These are phyloP conservation scores for Lindgomyces ingoldianus DNA, from an alignment of 495 filamentous ascomycete species.

Conservation along the genomic window DNA sequence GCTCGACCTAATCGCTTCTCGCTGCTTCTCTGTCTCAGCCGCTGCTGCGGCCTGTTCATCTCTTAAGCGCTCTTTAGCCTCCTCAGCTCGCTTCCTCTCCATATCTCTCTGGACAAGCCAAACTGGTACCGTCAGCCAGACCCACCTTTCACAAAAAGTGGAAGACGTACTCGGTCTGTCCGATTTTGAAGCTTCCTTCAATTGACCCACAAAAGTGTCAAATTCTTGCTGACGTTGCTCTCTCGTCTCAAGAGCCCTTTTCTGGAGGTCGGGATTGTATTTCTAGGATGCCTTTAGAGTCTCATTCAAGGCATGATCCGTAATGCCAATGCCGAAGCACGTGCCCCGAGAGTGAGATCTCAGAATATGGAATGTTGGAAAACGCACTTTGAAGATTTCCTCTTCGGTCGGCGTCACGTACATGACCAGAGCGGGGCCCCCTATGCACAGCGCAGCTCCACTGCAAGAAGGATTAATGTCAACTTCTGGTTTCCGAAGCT, in stretches of 20 bases:
- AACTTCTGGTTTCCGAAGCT: slow-evolving; percentile 13
- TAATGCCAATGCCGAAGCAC: neutral
- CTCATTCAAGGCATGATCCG: slow-evolving; percentile 1
- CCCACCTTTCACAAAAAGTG: neutral
- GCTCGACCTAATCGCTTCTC: slow-evolving; percentile 57
- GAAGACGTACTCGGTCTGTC: slow-evolving; percentile 72
- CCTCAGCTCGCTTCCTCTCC: slow-evolving; percentile 52
- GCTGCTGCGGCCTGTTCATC: slow-evolving; percentile 36
- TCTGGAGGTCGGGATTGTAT: slow-evolving; percentile 92
- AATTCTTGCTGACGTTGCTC: slow-evolving; percentile 77
- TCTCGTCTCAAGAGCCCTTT: slow-evolving; percentile 73
- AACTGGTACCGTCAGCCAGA: slow-evolving; percentile 48
- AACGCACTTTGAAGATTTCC: slow-evolving; percentile 70
- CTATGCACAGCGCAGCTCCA: slow-evolving; percentile 66
- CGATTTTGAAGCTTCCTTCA: slow-evolving; percentile 89
- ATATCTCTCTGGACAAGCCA: slow-evolving; percentile 67
- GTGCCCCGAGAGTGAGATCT: neutral
- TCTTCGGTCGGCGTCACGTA: slow-evolving; percentile 85
- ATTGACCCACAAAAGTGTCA: slow-evolving; percentile 75
- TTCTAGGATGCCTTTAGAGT: slow-evolving; percentile 49
- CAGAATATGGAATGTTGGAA: slow-evolving; percentile 1
- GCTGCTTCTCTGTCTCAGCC: slow-evolving; percentile 63
- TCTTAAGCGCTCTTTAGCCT: slow-evolving; percentile 2
- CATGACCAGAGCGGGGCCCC: slow-evolving; percentile 80
- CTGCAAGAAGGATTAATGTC: slow-evolving; percentile 49